These are phyloP conservation scores for Colletotrichum trifolii DNA, from an alignment of 2,329 filamentous ascomycete species.

Conservation along the genomic window DNA sequence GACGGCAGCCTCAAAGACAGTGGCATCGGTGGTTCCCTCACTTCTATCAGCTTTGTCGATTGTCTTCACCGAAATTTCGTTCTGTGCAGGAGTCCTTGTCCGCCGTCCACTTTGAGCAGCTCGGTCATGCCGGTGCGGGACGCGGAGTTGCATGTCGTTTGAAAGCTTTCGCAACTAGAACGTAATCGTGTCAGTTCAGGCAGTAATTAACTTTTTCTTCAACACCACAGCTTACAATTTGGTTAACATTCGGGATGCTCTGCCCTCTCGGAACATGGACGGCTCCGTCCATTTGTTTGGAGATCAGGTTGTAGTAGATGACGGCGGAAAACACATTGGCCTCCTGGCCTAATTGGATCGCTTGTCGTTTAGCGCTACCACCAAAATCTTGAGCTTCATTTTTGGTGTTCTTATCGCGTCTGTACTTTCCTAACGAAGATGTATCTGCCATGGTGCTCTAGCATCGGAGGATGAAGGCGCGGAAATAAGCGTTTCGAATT, in stretches of 20 bases:
- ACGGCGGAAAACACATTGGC: constrained; percentile 10
- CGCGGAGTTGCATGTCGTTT: constrained; percentile 8
- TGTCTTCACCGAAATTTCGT: no score
- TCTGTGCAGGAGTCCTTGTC: no score
- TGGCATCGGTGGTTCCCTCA: no score
- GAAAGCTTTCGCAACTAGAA: constrained; percentile 8
- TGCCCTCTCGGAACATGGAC: constrained; percentile 3
- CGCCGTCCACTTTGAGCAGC: no score
- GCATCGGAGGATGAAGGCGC: no score
- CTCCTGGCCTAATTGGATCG: background rate
- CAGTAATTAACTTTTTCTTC: background rate
- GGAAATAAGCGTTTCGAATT: no score
- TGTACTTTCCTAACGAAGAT: no score
- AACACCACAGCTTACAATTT: constrained; percentile 4
- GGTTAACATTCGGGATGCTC: constrained; percentile 12
- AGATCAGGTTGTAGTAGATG: constrained; percentile 12
- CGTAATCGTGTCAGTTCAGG: background rate
- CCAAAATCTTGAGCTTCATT: constrained; percentile 10
- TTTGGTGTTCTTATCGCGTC: constrained; percentile 16
- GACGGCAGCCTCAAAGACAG: no score
- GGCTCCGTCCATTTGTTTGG: constrained; percentile 6
- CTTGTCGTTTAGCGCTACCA: constrained; percentile 4
- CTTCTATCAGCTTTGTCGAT: no score
- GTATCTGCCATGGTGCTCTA: no score
- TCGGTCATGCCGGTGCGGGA: no score